These are phyloP conservation scores for Manihot esculenta DNA, from an alignment of 441 rosid genomes.

Conservation along the genomic window DNA sequence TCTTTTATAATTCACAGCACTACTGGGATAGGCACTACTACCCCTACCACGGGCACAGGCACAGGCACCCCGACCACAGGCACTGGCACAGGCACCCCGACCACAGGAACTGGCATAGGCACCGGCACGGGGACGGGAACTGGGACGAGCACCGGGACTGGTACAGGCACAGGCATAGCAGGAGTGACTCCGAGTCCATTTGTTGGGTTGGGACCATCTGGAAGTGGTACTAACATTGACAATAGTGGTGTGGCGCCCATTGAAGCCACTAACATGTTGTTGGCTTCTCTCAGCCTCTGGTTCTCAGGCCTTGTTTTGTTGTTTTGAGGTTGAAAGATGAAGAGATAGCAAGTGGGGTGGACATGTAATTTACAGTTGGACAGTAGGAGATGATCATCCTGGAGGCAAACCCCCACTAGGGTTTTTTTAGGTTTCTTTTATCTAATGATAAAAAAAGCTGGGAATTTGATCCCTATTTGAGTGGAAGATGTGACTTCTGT, in stretches of 20 bases:
- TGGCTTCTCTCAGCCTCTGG: slow-evolving; percentile 27
- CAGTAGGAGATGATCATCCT: slow-evolving; percentile 14
- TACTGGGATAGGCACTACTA: slow-evolving; percentile 11
- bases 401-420: slow-evolving; percentile 33
- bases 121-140: slow-evolving; percentile 29
- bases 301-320: slow-evolving; percentile 36
- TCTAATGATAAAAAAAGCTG: slow-evolving; percentile 12
- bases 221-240: slow-evolving; percentile 45
- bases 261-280: slow-evolving; percentile 23
- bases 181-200: slow-evolving; percentile 27
- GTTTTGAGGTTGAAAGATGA: slow-evolving; percentile 28
- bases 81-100: slow-evolving; percentile 6
- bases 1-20: slow-evolving; percentile 31
- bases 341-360: slow-evolving; percentile 11
- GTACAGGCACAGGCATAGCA: neutral
- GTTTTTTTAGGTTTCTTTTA: slow-evolving; percentile 20
- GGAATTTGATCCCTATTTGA: slow-evolving; percentile 40
- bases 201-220: slow-evolving; percentile 47
- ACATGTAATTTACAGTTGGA: slow-evolving; percentile 21
- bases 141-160: slow-evolving; percentile 27
- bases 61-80: slow-evolving; percentile 29
- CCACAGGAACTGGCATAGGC: slow-evolving; percentile 26
- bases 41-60: slow-evolving; percentile 36
- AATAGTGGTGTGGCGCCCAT: slow-evolving; percentile 32
- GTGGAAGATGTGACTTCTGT: slow-evolving; percentile 20